Base-by-base conservation (phyloP, 1,284 basidiomycete species). In the Ceratobasidium sp. region DNA sequence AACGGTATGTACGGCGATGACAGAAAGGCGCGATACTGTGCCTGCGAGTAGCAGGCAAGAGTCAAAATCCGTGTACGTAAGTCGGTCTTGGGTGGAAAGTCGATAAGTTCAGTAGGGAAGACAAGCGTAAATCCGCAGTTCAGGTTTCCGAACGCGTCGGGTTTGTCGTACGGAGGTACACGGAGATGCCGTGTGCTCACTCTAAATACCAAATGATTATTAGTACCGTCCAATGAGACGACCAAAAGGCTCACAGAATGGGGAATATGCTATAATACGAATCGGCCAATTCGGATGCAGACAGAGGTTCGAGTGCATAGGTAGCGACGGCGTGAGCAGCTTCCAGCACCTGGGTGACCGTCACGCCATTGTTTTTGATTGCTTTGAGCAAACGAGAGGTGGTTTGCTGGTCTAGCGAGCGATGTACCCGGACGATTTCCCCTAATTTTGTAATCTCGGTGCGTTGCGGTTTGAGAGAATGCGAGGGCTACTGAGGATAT, bases 121-220 rank as follows among this genome's bases (percentile, higher is more conserved):
- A 47, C 28, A 2, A 60, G 54, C 26, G 56, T 23, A 51, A 73
- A 73, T 13, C 31, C 69, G 20, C 53, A 31, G 20, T 73, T 73
- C 8, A 73, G 31, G n/a, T 73, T 73, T 26, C 69, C 47, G 17
- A 73, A 45, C 7, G 31, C 45, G 33, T 73, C 69, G 7, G 47
- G 69, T 23, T 17, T 61, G 33, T 73, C 35, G 42, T 73, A 61
- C 13, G 69, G 69, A 39, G 69, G 42, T 15, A 60, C 42, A 11
- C 69, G 54, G 45, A 47, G 54, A 47, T 73, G 69, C n/a, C 69
- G 69, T 37, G 69, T 73, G 47, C 69, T 73, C 37, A 73, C 42
- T 31, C 69, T 73, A 37, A n/a, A 45, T 58, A 33, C 11, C n/a
- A 23, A 8, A 7, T 11, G 28, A n/a, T 11, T 45, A 7, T 47